phyloP scores from a whole-genome alignment of 768 basidiomycete species.

The Termitomyces titanicus region DNA sequence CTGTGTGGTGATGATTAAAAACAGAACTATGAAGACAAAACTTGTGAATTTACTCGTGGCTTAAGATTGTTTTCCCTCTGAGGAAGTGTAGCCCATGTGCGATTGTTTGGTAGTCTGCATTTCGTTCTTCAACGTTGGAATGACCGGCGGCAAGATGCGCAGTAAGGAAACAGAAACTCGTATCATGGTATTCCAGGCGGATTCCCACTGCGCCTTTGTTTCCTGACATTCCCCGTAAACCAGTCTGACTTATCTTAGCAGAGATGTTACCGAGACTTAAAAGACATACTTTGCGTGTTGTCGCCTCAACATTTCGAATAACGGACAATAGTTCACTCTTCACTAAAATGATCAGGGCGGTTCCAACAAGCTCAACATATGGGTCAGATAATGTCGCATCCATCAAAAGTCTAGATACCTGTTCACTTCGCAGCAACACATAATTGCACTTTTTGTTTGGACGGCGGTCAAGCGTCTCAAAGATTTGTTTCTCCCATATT shows the following conservation, averaged over 20 bases:
- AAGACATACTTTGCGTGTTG: slow-evolving; percentile 75
- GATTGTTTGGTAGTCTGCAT: slow-evolving; percentile 90
- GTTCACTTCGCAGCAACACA: slow-evolving; percentile 86
- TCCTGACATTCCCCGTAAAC: slow-evolving; percentile 89
- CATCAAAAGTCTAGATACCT: slow-evolving; percentile 44
- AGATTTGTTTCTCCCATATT: slow-evolving; percentile 80
- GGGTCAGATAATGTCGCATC: slow-evolving; percentile 4
- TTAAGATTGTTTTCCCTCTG: slow-evolving; percentile 82
- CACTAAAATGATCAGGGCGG: slow-evolving; percentile 83
- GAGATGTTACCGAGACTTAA: background rate
- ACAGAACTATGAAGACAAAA: background rate
- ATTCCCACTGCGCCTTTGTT: slow-evolving; percentile 97
- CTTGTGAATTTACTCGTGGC: slow-evolving; percentile 72
- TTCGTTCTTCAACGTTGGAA: slow-evolving; percentile 82
- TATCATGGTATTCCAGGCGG: slow-evolving; percentile 86
- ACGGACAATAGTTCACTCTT: slow-evolving; percentile 71
- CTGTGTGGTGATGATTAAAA: slow-evolving; percentile 35
- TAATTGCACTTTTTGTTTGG: slow-evolving; percentile 71
- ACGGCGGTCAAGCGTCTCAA: slow-evolving; percentile 72
- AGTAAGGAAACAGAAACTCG: slow-evolving; percentile 92
- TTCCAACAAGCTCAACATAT: slow-evolving; percentile 78
- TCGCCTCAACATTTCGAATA: slow-evolving; percentile 89
- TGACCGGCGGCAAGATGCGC: slow-evolving; percentile 98
- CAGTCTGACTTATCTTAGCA: slow-evolving; percentile 50
- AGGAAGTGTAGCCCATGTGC: slow-evolving; percentile 79